Evolutionary conservation across 2,329 filamentous ascomycete species (phyloP), one percentile per base, ranked within the genome.

Genomic region (Penicillium verrucosum): DNA sequence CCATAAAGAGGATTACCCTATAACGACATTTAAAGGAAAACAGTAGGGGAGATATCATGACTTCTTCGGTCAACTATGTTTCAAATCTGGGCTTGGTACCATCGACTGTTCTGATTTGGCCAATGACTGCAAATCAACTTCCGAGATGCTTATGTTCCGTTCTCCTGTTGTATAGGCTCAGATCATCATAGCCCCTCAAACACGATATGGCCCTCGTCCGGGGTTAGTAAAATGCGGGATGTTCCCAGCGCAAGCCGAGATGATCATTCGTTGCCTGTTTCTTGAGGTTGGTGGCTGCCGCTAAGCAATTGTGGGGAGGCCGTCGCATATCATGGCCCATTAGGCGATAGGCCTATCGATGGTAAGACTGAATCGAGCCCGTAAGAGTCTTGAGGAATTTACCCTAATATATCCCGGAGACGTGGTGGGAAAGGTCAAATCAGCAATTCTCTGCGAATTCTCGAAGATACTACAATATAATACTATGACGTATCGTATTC

Each of bases 1-100:
- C 59, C 62, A 51, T 58, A 62, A 62, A 63, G 64, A 56, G 42
- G 27, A 29, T 9, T 54, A 48, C 37, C 10, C 43, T 32, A 37
- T 27, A 32, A 56, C 63, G 63, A 63, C 18, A 21, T 21, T 21
- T 21, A 21, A 3, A 21, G 21, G 21, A 21, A 21, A 21, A 21
- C 3, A 21, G 21, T 21, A 21, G 2, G 21, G 21, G 21, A 21
- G 21, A 21, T 21, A 21, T 21, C 21, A 21, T 21, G 21, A 21
- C 21, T 21, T 21, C 21, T 21, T 21, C 21, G 21, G 21, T 21
- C 21, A 21, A 21, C 3, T 21, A 21, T 2, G 21, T 21, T 21
- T 21, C 21, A 21, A 57, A 32, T 10, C 9, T 8, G 8, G 18
- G 29, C 8, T 30, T 10, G 12, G 18, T 12, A 21, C n/a, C 29